These are phyloP conservation scores for Tephrocybe sp. DNA, from an alignment of 768 basidiomycete species.

Conservation along the genomic window DNA sequence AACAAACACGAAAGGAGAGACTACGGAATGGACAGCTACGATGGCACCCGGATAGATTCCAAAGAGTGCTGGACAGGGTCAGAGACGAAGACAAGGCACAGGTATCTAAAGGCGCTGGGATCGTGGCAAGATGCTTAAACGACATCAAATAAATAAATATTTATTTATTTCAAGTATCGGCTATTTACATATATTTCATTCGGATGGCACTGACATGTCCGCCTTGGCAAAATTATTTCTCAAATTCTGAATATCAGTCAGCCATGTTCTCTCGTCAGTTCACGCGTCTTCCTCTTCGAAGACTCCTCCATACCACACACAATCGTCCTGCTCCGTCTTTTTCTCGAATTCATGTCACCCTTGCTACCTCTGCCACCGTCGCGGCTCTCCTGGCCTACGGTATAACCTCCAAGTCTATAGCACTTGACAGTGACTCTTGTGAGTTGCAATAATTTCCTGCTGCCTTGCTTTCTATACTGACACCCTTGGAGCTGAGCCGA, in stretches of 20 bases:
- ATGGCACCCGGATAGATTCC: constrained; percentile 83
- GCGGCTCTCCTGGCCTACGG: constrained; percentile 49
- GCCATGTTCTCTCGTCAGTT: constrained; percentile 51
- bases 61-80: constrained; percentile 52
- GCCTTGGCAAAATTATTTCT: constrained; percentile 14
- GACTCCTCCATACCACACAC: constrained; percentile 46
- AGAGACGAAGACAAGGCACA: constrained; percentile 43
- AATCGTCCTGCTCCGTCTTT: constrained; percentile 19
- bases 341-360: constrained; percentile 29
- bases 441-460: constrained; percentile 10
- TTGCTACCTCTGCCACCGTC: constrained; percentile 43
- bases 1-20: constrained; percentile 59
- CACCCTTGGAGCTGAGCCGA: constrained; percentile 2
- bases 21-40: constrained; percentile 64
- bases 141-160: constrained; percentile 45
- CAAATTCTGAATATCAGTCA: background rate
- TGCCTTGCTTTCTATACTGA: background rate
- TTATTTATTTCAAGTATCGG: background rate
- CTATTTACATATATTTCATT: constrained; percentile 7
- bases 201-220: constrained; percentile 5
- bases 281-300: constrained; percentile 49
- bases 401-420: constrained; percentile 41
- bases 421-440: constrained; percentile 43
- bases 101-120: constrained; percentile 64
- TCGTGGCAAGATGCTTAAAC: constrained; percentile 66